A percentile compares a stretch with the other conserved stretches of the same genome.
Conservation (phyloP, 2,329 filamentous ascomycete species). For the Remersonia thermophila region DNA sequence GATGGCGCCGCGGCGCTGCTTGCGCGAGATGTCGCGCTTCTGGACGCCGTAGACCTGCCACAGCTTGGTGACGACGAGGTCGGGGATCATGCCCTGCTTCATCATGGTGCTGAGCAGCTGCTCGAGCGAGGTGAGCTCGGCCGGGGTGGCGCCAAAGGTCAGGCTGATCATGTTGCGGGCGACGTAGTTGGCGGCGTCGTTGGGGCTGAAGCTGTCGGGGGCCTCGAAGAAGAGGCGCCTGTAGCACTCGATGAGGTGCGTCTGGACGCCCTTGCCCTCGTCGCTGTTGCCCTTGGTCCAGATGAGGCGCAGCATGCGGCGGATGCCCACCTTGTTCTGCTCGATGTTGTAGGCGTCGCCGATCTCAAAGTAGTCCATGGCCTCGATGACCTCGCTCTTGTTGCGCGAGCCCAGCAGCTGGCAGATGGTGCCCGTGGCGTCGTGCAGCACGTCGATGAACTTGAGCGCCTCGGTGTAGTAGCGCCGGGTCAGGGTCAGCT, state of each 20-base stretch:
- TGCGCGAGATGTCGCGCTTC: slow-evolving; percentile 82
- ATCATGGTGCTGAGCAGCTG: slow-evolving; percentile 96
- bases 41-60: slow-evolving; percentile 98
- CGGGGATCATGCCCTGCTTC: slow-evolving; percentile 77
- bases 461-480: slow-evolving; percentile 89
- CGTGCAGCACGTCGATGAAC: slow-evolving; percentile 85
- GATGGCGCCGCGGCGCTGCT: slow-evolving; percentile 81
- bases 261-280: slow-evolving; percentile 95
- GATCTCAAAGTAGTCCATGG: slow-evolving; percentile 96
- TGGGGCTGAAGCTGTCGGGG: slow-evolving; percentile 72
- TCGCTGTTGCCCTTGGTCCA: slow-evolving; percentile 99
- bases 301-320: slow-evolving; percentile 90
- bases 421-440: slow-evolving; percentile 66
- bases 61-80: slow-evolving; percentile 76
- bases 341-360: slow-evolving; percentile 94
- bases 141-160: slow-evolving; percentile 88
- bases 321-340: slow-evolving; percentile 81
- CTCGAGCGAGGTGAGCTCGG: slow-evolving; percentile 88
- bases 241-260: slow-evolving; percentile 94
- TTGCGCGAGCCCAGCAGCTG: slow-evolving; percentile 89
- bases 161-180: slow-evolving; percentile 98
- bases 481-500: slow-evolving; percentile 73
- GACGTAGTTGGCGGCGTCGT: slow-evolving; percentile 90
- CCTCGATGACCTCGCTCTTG: slow-evolving; percentile 97
- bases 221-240: slow-evolving; percentile 92